phyloP scores from a whole-genome alignment of 768 basidiomycete genomes.

The Psilocybe azurescens region DNA sequence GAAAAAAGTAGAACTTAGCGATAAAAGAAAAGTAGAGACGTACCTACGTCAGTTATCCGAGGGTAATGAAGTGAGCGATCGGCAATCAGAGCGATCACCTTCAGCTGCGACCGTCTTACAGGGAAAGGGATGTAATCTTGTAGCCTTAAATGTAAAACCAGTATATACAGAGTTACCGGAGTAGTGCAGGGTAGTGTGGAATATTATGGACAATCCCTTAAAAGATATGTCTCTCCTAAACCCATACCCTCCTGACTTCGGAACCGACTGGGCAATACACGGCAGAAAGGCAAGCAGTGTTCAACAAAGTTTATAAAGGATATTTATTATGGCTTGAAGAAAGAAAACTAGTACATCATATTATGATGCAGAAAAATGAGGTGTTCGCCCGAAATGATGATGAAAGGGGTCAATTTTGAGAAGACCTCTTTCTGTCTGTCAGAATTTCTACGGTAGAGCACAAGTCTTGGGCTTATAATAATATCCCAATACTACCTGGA shows the following conservation, averaged over 20 bases:
- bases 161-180: constrained; percentile 26
- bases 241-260: constrained; percentile 6
- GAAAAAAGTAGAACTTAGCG: neutral
- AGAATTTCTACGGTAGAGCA: neutral
- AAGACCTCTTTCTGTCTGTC: constrained; percentile 33
- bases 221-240: constrained; percentile 24
- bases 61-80: neutral
- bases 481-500: neutral
- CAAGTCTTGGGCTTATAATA: neutral
- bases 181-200: constrained; percentile 27
- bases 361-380: constrained; percentile 33
- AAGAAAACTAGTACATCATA: constrained; percentile 33
- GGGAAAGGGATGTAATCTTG: constrained; percentile 36
- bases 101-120: neutral
- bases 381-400: constrained; percentile 31
- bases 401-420: constrained; percentile 37
- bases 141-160: constrained; percentile 31
- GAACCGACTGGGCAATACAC: neutral
- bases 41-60: neutral
- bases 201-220: constrained; percentile 34
- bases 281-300: neutral
- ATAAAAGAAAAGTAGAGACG: neutral
- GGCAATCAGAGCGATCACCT: neutral
- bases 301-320: neutral
- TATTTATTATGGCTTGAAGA: constrained; percentile 13